Base-by-base conservation (phyloP, 257 asterid species). In the Lycium ferocissimum region DNA sequence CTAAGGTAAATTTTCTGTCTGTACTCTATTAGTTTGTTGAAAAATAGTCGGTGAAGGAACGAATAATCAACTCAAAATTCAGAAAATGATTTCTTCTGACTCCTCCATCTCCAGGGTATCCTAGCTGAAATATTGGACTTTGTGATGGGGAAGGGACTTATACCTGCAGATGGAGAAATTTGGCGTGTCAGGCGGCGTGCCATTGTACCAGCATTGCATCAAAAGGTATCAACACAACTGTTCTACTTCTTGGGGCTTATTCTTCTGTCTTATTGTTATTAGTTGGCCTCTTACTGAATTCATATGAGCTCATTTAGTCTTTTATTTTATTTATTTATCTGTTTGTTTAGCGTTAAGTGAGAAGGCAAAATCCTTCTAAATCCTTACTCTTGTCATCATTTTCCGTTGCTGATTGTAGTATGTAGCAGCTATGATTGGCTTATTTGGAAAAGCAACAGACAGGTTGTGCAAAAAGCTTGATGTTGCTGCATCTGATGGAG, bases 111-210 rank as follows among this genome's bases (percentile, higher is more conserved):
- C 38, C 93, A 94, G 98, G 99, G 99, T 67, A 91, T 96, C 92
- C 93, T 96, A 57, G 98, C 98, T 88, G 99, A 96, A 88, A 96
- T 96, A 73, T 89, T 96, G 89, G 97, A 95, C 47, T 96, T 96
- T 88, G 99, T 96, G 26, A 96, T 96, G 99, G 99, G 99, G 84
- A 96, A 96, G 91, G 99, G 99, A 86, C 99, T 96, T 80, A 96
- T 96, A 83, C 99, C 99, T 78, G 98, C 99, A 85, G 99, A 96
- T 87, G 98, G 98, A 84, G 99, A 96, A 87, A 88, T 92, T 86
- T 96, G 99, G 98, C 97, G 97, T 17, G 92, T 90, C 35, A 92
- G 99, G 84, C 86, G 99, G 81, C 98, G 99, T 84, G 97, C 93
- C 87, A 94, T 96, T 85, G 98, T 96, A 80, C 99, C 99, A 73